Evolutionary conservation across 2,329 filamentous ascomycete genomes (phyloP), one percentile per base, ranked within the genome.

Genomic region (Fusarium globosum): DNA sequence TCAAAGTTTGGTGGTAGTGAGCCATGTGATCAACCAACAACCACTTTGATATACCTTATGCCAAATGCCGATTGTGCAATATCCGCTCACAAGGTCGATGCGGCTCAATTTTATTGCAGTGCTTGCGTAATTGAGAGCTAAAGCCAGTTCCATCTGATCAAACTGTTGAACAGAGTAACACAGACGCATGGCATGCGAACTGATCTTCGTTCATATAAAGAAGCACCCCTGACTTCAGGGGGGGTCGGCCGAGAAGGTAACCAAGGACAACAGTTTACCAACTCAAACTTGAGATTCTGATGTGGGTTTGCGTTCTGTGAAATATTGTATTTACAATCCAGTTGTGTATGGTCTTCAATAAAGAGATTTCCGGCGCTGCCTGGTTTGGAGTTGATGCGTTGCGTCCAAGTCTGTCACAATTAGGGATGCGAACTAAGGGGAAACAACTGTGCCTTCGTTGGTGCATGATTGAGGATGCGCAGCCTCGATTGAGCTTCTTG

Each of bases 161-260:
- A 28, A 28, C 26, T 36, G 7, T 39, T 43, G 21, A 61, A 26
- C 7, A 36, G 36, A 41, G 16, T 28, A 30, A 28, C 15, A 48
- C 38, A 39, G 21, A 20, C 42, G 21, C 43, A 49, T 30, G 33
- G 39, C 26, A 59, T 38, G 39, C 18, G 15, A 61, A 46, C 30
- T 23, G 56, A 64, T 70, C 45, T 51, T 38, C 33, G 16, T 63
- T 18, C 33, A 10, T 26, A n/a, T 15, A 7, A 43, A 18, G 39
- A 62, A 48, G 35, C 39, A 30, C 35, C 45, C 63, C 71, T 72
- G 68, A 72, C 71, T 73, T 73, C 71, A 73, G 59, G 71, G 51
- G 30, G 56, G 11, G n/a, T 23, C 46, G 26, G 56, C 9, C 4
- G 18, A 28, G 23, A 45, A 38, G 23, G 20, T 21, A 20, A 26